Evolutionary conservation across 768 basidiomycete species (phyloP), one percentile per base, ranked within the genome.

Genomic region (Podaxis sp.): DNA sequence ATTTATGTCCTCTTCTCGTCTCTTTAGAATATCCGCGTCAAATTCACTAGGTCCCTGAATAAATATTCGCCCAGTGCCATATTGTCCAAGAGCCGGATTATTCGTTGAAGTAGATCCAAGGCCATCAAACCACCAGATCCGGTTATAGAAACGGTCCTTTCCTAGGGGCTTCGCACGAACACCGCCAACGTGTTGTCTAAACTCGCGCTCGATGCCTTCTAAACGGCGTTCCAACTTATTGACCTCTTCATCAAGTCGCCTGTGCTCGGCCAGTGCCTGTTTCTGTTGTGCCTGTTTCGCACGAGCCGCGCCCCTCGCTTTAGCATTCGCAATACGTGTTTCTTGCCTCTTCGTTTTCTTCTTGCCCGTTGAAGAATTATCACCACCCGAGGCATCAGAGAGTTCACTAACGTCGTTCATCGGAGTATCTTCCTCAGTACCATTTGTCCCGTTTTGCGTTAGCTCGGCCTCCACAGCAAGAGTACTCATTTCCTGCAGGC

Each of bases 61-160:
- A 72, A 98, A 97, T 53, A 99, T 71, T 57, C 96, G 80, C 4
- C 95, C 97, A 20, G 95, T 88, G 10, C 95, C 94, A 70, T 93
- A 96, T 72, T 89, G 84, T 40, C 61, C 61, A 40, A 62, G 61
- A 30, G 55, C 46, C 7, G 54, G 61, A 30, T 89, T 84, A 30
- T 87, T 84, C 57, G 96, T 76, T 50, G 89, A 87, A 52, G 88
- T 89, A 4, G 89, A 87, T 6, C 96, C 96, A 82, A 95, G 85
- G 10, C 96, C 96, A 75, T 99, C 96, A 72, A 98, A 93, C 96
- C 96, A 99, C 96, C 96, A 99, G 63, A 97, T 81, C 36, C 93
- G 87, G 72, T 97, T 96, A 70, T 92, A 91, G 75, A 98, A 99
- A 58, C 97, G 84, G 72, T 99, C 97, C 65, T 85, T 84, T 13